These are phyloP conservation scores for Colletotrichum tanaceti DNA, from an alignment of 2,329 filamentous ascomycete genomes.

Conservation along the genomic window DNA sequence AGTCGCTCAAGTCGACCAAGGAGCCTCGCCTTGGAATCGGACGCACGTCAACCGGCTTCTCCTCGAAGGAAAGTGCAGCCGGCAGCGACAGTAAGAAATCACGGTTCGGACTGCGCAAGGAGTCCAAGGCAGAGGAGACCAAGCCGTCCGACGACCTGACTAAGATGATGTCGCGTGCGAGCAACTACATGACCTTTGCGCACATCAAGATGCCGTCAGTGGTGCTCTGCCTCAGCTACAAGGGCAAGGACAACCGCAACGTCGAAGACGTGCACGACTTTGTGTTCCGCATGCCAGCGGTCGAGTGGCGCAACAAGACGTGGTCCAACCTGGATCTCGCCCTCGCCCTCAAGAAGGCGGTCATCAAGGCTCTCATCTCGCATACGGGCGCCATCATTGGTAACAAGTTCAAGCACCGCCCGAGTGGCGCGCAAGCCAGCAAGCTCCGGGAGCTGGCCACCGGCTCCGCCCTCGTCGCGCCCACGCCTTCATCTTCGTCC, in stretches of 20 bases:
- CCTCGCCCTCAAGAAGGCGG: constrained; percentile 90
- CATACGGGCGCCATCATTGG: constrained; percentile 96
- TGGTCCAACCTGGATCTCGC: constrained; percentile 98
- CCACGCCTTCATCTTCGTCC: constrained; percentile 53
- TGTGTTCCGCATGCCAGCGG: constrained; percentile 91
- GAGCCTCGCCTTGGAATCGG: constrained; percentile 58
- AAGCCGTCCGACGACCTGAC: constrained; percentile 87
- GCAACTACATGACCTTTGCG: constrained; percentile 96
- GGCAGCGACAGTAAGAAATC: constrained; percentile 58
- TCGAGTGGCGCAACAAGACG: constrained; percentile 98
- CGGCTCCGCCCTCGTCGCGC: constrained; percentile 73
- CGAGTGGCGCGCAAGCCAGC: constrained; percentile 81
- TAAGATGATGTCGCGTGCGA: constrained; percentile 95
- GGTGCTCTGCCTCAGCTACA: constrained; percentile 94
- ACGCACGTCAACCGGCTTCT: constrained; percentile 60
- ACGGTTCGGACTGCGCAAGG: constrained; percentile 68
- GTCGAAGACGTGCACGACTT: constrained; percentile 97
- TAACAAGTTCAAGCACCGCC: constrained; percentile 95
- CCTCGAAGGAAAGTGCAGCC: constrained; percentile 55
- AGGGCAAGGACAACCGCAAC: constrained; percentile 94
- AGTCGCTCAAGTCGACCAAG: constrained; percentile 61
- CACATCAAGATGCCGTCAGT: constrained; percentile 96
- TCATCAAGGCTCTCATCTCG: constrained; percentile 92
- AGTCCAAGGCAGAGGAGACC: constrained; percentile 64
- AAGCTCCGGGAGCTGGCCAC: constrained; percentile 87